A percentile compares a stretch with the other conserved stretches of the same genome.
Conservation (phyloP, 371 early-diverging fungal genomes). For the Enterospora canceri region DNA sequence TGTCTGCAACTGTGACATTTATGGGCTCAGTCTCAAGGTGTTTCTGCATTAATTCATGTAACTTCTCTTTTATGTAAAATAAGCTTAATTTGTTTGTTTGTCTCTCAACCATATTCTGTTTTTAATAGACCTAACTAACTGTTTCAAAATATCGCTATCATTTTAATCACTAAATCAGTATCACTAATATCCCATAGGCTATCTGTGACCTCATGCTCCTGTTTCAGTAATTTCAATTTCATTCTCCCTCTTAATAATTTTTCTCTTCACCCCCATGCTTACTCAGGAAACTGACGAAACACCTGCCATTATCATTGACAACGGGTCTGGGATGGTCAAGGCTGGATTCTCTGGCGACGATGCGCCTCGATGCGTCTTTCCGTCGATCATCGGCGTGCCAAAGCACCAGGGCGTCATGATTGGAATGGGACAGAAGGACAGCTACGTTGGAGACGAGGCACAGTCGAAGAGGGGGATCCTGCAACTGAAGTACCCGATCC, state of each 20-base stretch:
- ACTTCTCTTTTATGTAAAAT: too few relatives aligned
- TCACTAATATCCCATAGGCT: too few relatives aligned
- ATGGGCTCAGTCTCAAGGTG: too few relatives aligned
- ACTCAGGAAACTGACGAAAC: slow-evolving; percentile 26
- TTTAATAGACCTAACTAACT: too few relatives aligned
- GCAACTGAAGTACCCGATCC: slow-evolving; percentile 94
- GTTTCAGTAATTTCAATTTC: neutral
- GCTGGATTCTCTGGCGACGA: slow-evolving; percentile 99
- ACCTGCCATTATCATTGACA: slow-evolving; percentile 68
- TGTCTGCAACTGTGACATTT: too few relatives aligned
- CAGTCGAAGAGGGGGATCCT: slow-evolving; percentile 97
- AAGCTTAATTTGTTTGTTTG: too few relatives aligned
- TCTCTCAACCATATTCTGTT: too few relatives aligned
- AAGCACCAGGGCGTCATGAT: slow-evolving; percentile 97
- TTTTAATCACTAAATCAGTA: too few relatives aligned
- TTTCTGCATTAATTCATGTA: too few relatives aligned
- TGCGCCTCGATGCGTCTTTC: slow-evolving; percentile 93
- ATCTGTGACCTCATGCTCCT: too few relatives aligned
- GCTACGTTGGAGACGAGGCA: slow-evolving; percentile 98
- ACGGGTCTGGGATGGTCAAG: slow-evolving; percentile 99
- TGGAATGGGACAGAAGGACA: slow-evolving; percentile 99
- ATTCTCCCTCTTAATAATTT: slow-evolving; percentile 3
- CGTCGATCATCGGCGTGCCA: slow-evolving; percentile 95
- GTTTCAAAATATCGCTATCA: too few relatives aligned
- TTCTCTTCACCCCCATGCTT: slow-evolving; percentile 36